phyloP scores from a whole-genome alignment of 2,329 filamentous ascomycete genomes.

The Paradendryphiella salina region DNA sequence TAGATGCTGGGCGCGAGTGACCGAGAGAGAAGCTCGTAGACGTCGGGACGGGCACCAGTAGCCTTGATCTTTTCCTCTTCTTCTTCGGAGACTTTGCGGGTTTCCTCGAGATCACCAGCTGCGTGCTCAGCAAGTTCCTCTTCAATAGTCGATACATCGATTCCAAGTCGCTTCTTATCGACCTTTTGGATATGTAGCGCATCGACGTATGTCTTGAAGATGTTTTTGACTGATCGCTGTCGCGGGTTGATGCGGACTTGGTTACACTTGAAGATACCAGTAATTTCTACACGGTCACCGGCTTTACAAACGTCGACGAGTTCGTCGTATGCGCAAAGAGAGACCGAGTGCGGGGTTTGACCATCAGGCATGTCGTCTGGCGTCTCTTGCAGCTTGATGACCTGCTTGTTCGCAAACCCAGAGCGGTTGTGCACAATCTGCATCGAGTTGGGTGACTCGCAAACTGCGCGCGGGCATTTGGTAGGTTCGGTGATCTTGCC shows the following conservation, averaged over 20 bases:
- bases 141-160: slow-evolving; percentile 85
- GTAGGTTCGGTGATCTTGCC: slow-evolving; percentile 96
- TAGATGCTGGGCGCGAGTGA: slow-evolving; percentile 94
- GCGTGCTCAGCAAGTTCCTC: slow-evolving; percentile 75
- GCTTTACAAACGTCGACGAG: slow-evolving; percentile 97
- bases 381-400: slow-evolving; percentile 97
- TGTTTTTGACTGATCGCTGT: slow-evolving; percentile 86
- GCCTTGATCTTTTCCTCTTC: slow-evolving; percentile 87
- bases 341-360: slow-evolving; percentile 96
- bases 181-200: slow-evolving; percentile 95
- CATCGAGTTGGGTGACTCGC: slow-evolving; percentile 90
- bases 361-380: slow-evolving; percentile 93
- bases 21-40: slow-evolving; percentile 89
- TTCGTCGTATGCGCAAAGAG: slow-evolving; percentile 94
- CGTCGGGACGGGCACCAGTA: slow-evolving; percentile 77
- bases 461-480: slow-evolving; percentile 79
- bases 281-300: slow-evolving; percentile 92
- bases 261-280: slow-evolving; percentile 94
- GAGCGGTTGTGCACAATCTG: slow-evolving; percentile 97
- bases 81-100: slow-evolving; percentile 78
- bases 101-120: slow-evolving; percentile 76
- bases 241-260: slow-evolving; percentile 92
- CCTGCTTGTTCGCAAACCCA: slow-evolving; percentile 93
- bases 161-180: slow-evolving; percentile 90
- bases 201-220: slow-evolving; percentile 98